Evolutionary conservation across 1,284 basidiomycete genomes (phyloP).

Genomic region (Neonothopanus nambi): DNA sequence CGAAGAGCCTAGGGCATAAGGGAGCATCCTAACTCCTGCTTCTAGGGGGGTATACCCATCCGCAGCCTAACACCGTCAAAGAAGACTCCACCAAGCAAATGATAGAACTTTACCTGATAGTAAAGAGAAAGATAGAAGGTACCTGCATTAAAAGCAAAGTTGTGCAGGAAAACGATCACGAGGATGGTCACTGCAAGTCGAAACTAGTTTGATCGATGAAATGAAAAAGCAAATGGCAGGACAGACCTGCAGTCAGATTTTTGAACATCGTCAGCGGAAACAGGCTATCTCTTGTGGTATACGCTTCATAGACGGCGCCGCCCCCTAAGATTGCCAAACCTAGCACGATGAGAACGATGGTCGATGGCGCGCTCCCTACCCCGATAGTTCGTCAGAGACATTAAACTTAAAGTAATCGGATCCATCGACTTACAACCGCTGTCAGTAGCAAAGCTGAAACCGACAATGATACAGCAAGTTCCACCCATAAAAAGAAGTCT

Average conservation of each 20-base stretch:
- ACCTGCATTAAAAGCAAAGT: constrained; percentile 76
- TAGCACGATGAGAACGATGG: constrained; percentile 56
- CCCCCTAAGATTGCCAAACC: constrained; percentile 55
- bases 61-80: constrained; percentile 49
- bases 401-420: constrained; percentile 10
- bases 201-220: constrained; percentile 24
- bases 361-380: constrained; percentile 69
- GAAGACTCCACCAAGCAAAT: not conserved
- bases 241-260: constrained; percentile 58
- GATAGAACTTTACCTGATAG: constrained; percentile 57
- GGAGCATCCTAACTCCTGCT: constrained; percentile 71
- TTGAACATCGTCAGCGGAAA: constrained; percentile 67
- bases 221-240: constrained; percentile 17
- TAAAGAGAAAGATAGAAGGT: constrained; percentile 82
- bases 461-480: constrained; percentile 72
- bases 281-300: constrained; percentile 65
- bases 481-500: constrained; percentile 74
- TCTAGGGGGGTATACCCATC: constrained; percentile 63
- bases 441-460: constrained; percentile 71
- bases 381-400: constrained; percentile 35
- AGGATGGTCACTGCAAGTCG: constrained; percentile 58
- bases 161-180: constrained; percentile 72
- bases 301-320: constrained; percentile 65
- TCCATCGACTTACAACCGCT: constrained; percentile 57
- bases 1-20: constrained; percentile 80